Evolutionary conservation across 257 asterid genomes (phyloP), one percentile per base, ranked within the genome.

Genomic region (Ocimum tenuiflorum): DNA sequence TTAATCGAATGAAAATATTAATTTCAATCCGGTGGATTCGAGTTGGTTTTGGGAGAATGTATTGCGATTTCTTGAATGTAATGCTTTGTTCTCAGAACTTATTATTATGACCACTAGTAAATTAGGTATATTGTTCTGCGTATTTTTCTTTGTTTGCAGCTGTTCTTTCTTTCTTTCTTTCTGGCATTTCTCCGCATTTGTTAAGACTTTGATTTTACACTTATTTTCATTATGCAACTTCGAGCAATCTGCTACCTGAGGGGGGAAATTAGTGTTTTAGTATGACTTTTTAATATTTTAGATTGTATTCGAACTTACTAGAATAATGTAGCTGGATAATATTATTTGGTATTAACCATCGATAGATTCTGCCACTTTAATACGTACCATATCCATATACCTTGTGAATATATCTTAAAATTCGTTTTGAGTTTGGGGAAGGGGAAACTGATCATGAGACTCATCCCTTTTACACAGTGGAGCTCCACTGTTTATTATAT

Each of bases 41-140:
- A 35, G 67, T 53, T 42, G 43, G 64, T 13, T 31, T 17, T 8
- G 63, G 63, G 10, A 47, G 38, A 31, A 46, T 62, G 17, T 13
- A 29, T 55, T 12, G 31, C 19, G 14, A 39, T 45, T 24, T 57
- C 17, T 18, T 62, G 67, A 45, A 68, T 43, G 24, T 47, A 47
- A 56, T 27, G 41, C 43, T 33, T 23, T 41, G 23, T 12, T 29
- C 3, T 38, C 36, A 11, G 45, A 46, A 24, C 38, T 56, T 63
- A n/a, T 64, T 2, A 22, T 56, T 11, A 18, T 49, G 58, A 8
- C 20, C 3, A 7, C 7, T 31, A 49, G 43, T 24, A 36, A 47
- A 45, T 19, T 15, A 41, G 75, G 51, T 39, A 7, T 19, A 17
- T 56, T 64, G 12, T 49, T 48, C 48, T 69, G 72, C 33, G 11